These are phyloP conservation scores for Inga oerstediana DNA, from an alignment of 306 rosid species.

Conservation along the genomic window DNA sequence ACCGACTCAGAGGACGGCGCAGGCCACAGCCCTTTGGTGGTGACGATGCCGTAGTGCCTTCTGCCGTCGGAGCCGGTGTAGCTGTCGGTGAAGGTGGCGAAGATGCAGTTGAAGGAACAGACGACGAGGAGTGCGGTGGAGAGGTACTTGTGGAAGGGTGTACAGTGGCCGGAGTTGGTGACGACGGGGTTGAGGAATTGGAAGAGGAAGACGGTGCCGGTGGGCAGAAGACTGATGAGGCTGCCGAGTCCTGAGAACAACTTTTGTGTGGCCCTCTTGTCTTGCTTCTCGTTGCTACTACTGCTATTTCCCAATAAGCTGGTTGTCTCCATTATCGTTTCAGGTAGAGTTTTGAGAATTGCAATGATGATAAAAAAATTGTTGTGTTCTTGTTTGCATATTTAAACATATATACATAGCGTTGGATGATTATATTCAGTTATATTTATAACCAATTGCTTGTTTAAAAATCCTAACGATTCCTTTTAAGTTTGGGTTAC, in stretches of 20 bases:
- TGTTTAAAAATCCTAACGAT: neutral
- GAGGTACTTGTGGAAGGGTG: slow-evolving; percentile 50
- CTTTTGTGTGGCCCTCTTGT: neutral
- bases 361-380: neutral
- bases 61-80: slow-evolving; percentile 60
- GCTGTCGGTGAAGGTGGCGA: slow-evolving; percentile 83
- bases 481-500: neutral
- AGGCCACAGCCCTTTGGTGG: slow-evolving; percentile 70
- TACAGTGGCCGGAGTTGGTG: slow-evolving; percentile 74
- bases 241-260: slow-evolving; percentile 59
- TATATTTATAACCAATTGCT: no score
- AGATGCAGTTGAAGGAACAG: slow-evolving; percentile 63
- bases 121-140: slow-evolving; percentile 41
- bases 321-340: neutral
- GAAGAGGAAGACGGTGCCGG: slow-evolving; percentile 74
- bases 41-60: slow-evolving; percentile 60
- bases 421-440: neutral
- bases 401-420: neutral
- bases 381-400: neutral
- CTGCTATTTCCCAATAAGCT: neutral
- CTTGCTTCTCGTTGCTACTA: neutral
- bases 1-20: slow-evolving; percentile 40
- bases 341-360: neutral
- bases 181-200: slow-evolving; percentile 72
- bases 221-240: slow-evolving; percentile 76